Base-by-base conservation (phyloP, 2,329 filamentous ascomycete genomes). In the Penicillium brevicompactum region DNA sequence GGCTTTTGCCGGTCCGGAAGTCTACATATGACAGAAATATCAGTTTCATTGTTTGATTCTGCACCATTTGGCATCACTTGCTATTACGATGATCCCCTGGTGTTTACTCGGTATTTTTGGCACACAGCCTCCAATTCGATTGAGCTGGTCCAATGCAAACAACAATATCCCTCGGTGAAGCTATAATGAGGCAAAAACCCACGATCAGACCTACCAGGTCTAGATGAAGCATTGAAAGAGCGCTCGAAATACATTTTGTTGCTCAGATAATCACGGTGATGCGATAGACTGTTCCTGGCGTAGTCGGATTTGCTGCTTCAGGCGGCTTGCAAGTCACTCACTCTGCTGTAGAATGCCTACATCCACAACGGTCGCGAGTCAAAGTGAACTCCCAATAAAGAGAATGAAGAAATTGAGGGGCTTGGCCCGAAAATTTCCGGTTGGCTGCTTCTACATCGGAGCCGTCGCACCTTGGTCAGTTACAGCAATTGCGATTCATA, bases 41-140 rank as follows among this genome's bases (percentile, higher is more conserved):
- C 22, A 49, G 46, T 41, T 49, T 49, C n/a, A 31, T 49, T 32
- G 37, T n/a, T n/a, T n/a, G n/a, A n/a, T n/a, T n/a, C n/a, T n/a
- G n/a, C n/a, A n/a, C n/a, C n/a, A n/a, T n/a, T n/a, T n/a, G n/a
- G n/a, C n/a, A n/a, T n/a, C n/a, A n/a, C n/a, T n/a, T n/a, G n/a
- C n/a, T n/a, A n/a, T n/a, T 11, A 32, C 37, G 7, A 30, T 46
- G 16, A n/a, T n/a, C n/a, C 44, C 44, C 44, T 37, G 18, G 30
- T 37, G 44, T 4, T 34, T 22, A 46, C 31, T 14, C 16, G 22
- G 44, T 37, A 13, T 22, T 22, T n/a, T 32, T 22, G 6, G 31
- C 27, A 46, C n/a, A 46, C 27, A 46, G 43, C 27, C 44, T 46
- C 30, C 22, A 30, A 30, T 44, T 44, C 24, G 42, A 44, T 44